phyloP scores from a whole-genome alignment of 352 stramenopile genomes.

The Albugo candida region DNA sequence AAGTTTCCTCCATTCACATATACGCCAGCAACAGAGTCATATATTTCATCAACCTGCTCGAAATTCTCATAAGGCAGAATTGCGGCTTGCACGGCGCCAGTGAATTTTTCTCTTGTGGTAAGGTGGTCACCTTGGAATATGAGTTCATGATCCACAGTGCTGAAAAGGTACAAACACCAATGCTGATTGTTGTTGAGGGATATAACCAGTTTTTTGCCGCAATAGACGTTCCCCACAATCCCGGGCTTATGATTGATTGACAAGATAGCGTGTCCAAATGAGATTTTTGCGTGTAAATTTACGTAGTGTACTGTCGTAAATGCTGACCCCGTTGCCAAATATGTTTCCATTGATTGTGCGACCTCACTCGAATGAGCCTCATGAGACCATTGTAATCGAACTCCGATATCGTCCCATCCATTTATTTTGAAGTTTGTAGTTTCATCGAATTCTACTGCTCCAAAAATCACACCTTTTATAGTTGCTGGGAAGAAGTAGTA shows the following conservation, averaged over 20 bases:
- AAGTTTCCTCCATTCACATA: slow-evolving; percentile 17
- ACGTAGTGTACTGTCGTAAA: slow-evolving; percentile 58
- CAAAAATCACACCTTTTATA: slow-evolving; percentile 60
- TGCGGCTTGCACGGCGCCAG: slow-evolving; percentile 39
- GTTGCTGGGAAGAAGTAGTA: slow-evolving; percentile 66
- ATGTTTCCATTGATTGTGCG: slow-evolving; percentile 16
- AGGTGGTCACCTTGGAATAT: slow-evolving; percentile 30
- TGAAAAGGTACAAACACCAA: slow-evolving; percentile 53
- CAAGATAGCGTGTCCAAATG: slow-evolving; percentile 37
- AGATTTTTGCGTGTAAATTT: slow-evolving; percentile 36
- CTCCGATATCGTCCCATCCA: slow-evolving; percentile 55
- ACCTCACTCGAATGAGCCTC: slow-evolving; percentile 1
- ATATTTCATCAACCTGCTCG: slow-evolving; percentile 14
- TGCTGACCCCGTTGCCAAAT: slow-evolving; percentile 48
- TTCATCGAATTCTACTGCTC: slow-evolving; percentile 21
- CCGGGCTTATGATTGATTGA: slow-evolving; percentile 28
- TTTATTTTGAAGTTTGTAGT: slow-evolving; percentile 23
- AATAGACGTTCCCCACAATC: slow-evolving; percentile 16
- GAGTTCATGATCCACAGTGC: slow-evolving; percentile 5
- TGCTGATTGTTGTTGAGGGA: slow-evolving; percentile 57
- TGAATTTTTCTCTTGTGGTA: slow-evolving; percentile 27
- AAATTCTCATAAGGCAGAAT: slow-evolving; percentile 24
- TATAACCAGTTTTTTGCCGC: slow-evolving; percentile 26
- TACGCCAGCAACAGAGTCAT: slow-evolving; percentile 37
- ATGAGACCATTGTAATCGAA: slow-evolving; percentile 20